phyloP scores from a whole-genome alignment of 2,329 filamentous ascomycete species.

The Botrytis sinoallii region DNA sequence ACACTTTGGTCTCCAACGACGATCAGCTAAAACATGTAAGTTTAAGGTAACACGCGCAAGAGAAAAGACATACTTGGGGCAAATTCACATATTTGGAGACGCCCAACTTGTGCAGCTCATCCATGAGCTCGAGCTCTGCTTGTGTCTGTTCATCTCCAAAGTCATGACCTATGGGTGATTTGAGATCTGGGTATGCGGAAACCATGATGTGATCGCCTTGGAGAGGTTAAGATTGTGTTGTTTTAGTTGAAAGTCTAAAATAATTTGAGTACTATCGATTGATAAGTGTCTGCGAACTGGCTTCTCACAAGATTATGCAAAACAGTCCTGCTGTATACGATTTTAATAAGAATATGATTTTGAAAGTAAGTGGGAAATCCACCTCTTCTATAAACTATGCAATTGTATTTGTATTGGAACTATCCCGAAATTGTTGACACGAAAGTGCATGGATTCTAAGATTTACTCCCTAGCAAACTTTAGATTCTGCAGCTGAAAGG shows the following conservation, averaged over 20 bases:
- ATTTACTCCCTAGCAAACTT: neutral
- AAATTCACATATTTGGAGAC: conserved; percentile 24
- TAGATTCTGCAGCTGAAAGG: neutral
- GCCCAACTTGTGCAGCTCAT: conserved; percentile 26
- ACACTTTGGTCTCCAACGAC: conserved; percentile 43
- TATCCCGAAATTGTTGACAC: neutral
- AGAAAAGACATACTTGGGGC: conserved; percentile 22
- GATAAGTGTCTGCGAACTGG: neutral
- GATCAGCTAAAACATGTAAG: conserved; percentile 31
- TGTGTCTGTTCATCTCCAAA: conserved; percentile 26
- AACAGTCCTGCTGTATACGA: neutral
- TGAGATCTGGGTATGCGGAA: neutral
- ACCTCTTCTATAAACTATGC: neutral
- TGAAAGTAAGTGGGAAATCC: neutral
- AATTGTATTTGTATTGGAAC: neutral
- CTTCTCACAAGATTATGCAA: neutral
- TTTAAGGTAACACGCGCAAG: neutral
- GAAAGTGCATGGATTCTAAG: neutral
- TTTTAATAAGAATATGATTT: neutral
- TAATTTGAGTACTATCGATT: neutral
- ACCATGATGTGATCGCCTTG: neutral
- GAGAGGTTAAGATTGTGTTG: neutral
- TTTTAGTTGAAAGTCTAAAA: neutral
- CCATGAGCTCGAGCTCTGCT: conserved; percentile 23
- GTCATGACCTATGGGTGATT: conserved; percentile 9